Evolutionary conservation across 202 grass and related monocot genomes (phyloP).

Genomic region (Panicum virgatum): DNA sequence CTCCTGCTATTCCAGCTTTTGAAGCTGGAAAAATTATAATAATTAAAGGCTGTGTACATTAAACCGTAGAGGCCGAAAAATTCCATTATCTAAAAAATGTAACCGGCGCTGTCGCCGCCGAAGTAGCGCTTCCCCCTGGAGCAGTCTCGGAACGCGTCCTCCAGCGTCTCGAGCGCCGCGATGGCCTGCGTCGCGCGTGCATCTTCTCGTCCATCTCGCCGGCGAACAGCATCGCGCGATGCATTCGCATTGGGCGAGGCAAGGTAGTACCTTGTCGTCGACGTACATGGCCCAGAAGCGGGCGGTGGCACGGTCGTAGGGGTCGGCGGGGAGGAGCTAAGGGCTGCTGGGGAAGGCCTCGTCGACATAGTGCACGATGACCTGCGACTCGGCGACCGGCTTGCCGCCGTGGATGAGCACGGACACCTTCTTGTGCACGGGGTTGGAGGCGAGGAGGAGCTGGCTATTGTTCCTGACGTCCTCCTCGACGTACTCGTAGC

Average conservation of each 20-base stretch:
- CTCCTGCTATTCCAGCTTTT: too few species aligned
- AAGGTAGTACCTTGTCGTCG: slow-evolving; percentile 42
- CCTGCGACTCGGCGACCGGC: slow-evolving; percentile 46
- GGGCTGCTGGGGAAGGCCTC: slow-evolving; percentile 34
- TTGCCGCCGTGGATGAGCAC: slow-evolving; percentile 55
- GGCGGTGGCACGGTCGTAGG: slow-evolving; percentile 49
- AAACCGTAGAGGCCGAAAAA: too few species aligned
- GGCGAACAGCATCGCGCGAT: slow-evolving; percentile 26
- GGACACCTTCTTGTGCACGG: slow-evolving; percentile 49
- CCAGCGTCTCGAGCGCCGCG: slow-evolving; percentile 24
- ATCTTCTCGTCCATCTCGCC: slow-evolving; percentile 11
- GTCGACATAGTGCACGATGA: slow-evolving; percentile 58
- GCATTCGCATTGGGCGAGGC: background rate
- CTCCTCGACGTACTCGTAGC: slow-evolving; percentile 54
- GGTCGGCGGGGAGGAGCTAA: slow-evolving; percentile 41
- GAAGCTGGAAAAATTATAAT: too few species aligned
- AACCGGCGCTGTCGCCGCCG: slow-evolving; percentile 35
- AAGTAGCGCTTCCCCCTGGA: slow-evolving; percentile 47
- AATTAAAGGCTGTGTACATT: too few species aligned
- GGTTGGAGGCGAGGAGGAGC: slow-evolving; percentile 60
- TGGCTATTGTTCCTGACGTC: slow-evolving; percentile 54
- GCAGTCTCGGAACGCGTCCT: slow-evolving; percentile 14
- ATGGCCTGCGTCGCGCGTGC: background rate
- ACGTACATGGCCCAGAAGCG: slow-evolving; percentile 58
- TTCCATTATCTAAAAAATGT: too few species aligned